Conservation (phyloP, 2,329 filamentous ascomycete genomes). For the Colletotrichum siamense region DNA sequence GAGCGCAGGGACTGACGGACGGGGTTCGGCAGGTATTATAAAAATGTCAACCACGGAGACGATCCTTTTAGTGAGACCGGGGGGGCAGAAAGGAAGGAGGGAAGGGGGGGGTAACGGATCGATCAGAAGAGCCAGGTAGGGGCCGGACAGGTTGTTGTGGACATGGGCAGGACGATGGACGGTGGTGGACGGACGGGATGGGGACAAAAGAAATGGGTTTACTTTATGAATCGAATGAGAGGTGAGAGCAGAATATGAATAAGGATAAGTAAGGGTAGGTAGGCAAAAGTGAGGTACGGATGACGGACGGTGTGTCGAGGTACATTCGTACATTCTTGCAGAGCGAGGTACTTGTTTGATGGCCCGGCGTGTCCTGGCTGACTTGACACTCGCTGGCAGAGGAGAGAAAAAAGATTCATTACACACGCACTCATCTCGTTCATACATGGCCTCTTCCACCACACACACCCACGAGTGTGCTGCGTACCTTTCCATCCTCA, state of each 20-base stretch:
- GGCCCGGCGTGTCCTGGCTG: background rate
- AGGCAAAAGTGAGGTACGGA: background rate
- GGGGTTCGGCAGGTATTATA: constrained; percentile 23
- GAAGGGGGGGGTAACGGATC: constrained; percentile 3
- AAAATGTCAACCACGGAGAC: constrained; percentile 22
- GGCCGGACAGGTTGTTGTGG: background rate
- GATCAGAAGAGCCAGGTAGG: constrained; percentile 4
- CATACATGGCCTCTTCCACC: background rate
- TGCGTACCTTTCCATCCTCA: constrained; percentile 1
- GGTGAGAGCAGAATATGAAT: background rate
- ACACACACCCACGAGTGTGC: background rate
- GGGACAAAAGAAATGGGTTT: constrained; percentile 5
- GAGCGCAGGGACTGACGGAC: constrained; percentile 17
- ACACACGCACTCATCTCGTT: background rate
- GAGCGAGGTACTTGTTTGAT: background rate
- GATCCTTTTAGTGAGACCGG: constrained; percentile 22
- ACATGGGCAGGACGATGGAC: background rate
- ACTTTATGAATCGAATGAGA: constrained; percentile 1
- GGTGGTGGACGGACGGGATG: background rate
- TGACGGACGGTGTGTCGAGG: background rate
- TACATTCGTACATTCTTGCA: background rate
- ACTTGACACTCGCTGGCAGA: background rate
- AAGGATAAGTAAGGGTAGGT: background rate
- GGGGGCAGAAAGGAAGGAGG: constrained; percentile 6
- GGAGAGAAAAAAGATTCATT: background rate